Conservation (phyloP, 768 basidiomycete genomes). For the Auriscalpium microsporum region DNA sequence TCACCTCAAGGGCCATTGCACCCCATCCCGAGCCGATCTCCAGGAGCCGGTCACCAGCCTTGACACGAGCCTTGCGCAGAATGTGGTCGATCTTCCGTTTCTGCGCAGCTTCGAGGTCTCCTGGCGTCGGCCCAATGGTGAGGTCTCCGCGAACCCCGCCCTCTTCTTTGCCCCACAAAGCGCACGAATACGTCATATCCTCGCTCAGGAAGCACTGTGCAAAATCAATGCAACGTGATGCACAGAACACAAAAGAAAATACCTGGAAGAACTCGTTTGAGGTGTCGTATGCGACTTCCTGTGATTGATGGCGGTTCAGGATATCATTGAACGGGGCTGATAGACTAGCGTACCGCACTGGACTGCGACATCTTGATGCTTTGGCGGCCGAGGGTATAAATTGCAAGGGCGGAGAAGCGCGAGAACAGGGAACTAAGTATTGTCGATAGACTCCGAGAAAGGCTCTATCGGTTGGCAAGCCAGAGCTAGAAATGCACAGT, state of each 20-base stretch:
- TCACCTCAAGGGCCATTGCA: constrained; percentile 27
- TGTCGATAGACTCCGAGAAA: background rate
- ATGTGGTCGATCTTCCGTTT: constrained; percentile 28
- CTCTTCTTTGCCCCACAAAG: constrained; percentile 25
- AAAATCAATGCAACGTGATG: too few relatives aligned
- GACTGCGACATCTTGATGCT: background rate
- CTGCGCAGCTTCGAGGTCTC: constrained; percentile 27
- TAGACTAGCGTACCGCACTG: background rate
- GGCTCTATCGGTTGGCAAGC: too few relatives aligned
- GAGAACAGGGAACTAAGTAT: background rate
- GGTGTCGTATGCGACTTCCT: too few relatives aligned
- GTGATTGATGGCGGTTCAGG: too few relatives aligned
- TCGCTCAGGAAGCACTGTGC: constrained; percentile 19
- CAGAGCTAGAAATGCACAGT: too few relatives aligned
- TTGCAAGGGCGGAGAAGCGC: background rate
- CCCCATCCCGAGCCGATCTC: constrained; percentile 35
- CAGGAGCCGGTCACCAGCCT: constrained; percentile 27
- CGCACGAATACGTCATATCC: constrained; percentile 36
- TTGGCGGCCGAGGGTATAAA: background rate
- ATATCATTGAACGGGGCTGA: too few relatives aligned
- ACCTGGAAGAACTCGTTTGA: background rate
- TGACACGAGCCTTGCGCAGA: constrained; percentile 27
- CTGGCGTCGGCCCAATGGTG: background rate
- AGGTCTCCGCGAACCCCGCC: constrained; percentile 16
- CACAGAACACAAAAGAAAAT: background rate